Conservation (phyloP, 768 basidiomycete genomes). For the Termitomyces sp. region DNA sequence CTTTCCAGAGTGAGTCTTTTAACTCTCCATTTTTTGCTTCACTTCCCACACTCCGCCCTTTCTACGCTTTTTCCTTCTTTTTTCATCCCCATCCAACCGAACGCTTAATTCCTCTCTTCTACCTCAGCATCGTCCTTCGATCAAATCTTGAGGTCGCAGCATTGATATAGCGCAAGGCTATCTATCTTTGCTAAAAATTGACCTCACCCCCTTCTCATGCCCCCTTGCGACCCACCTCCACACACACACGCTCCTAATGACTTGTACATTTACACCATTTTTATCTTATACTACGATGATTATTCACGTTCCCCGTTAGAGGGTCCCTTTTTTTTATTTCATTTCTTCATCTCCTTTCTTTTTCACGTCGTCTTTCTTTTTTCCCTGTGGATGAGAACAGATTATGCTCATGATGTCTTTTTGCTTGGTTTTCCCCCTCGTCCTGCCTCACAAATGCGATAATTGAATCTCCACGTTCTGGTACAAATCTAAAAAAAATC, state of each 20-base stretch:
- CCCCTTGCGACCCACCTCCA: neutral
- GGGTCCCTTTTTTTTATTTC: conserved; percentile 18
- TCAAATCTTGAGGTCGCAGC: conserved; percentile 61
- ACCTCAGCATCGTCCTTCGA: conserved; percentile 62
- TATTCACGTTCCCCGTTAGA: conserved; percentile 10
- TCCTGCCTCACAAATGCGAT: conserved; percentile 1
- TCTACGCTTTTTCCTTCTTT: conserved; percentile 14
- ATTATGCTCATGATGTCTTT: conserved; percentile 20
- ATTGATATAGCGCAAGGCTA: conserved; percentile 41
- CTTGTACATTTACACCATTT: conserved; percentile 9
- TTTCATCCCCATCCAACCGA: conserved; percentile 13
- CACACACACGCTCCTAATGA: neutral
- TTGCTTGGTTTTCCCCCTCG: conserved; percentile 15
- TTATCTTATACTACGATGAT: conserved; percentile 8
- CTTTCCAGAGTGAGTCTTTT: conserved; percentile 60
- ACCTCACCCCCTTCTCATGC: neutral
- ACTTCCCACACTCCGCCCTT: conserved; percentile 18
- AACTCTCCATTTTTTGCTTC: conserved; percentile 15
- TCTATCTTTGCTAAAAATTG: conserved; percentile 1
- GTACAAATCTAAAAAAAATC: neutral
- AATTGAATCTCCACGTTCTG: conserved; percentile 7
- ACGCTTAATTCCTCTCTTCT: conserved; percentile 28
- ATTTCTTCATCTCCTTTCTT: conserved; percentile 6
- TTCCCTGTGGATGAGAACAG: conserved; percentile 16
- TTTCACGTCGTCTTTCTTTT: neutral